Base-by-base conservation (phyloP, 2,329 filamentous ascomycete species). In the Trichoderma semiorbis region DNA sequence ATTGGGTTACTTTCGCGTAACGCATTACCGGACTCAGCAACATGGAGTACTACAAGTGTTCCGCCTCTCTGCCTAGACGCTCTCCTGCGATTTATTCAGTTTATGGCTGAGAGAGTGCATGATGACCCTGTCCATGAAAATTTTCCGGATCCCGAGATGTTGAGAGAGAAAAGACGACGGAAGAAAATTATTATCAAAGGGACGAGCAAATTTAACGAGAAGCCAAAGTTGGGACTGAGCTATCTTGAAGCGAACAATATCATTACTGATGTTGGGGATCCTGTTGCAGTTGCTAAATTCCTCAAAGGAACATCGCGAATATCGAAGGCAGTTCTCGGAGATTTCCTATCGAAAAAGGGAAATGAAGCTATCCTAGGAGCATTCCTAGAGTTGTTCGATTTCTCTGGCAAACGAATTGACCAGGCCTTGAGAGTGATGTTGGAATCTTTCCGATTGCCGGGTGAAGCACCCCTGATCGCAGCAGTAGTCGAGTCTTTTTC, bases 41-140 rank as follows among this genome's bases (percentile, higher is more conserved):
- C 95, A 7, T 99, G 96, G 96, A 99, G 97, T 80, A 99, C 96
- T 12, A 98, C 95, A 6, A 99, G 97, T 79, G 97, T 99, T 1
- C 96, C 96, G 18, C 96, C 96, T 0, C 84, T 99, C 3, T 99
- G 96, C 77, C 85, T 99, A 26, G 96, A 99, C 82, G 94, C 96
- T 11, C 85, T 99, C 12, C 85, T 99, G 28, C 91, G 94, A 18
- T 98, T 95, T 77, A 89, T 99, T 39, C 95, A 98, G 78, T 97
- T 94, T 75, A 92, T 99, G 75, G 92, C 94, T 1, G 94, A 97
- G 79, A 89, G 96, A 70, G 83, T 98, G 21, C 89, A 97, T 65
- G 89, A 96, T 68, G 84, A 89, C 30, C 89, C 93, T 0, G 80
- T 83, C 2, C 84, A 82, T 12, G 89, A 92, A 68, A 90, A 89